Evolutionary conservation across 176 grass and related monocot species (phyloP).

Genomic region (Elymus sibiricus): DNA sequence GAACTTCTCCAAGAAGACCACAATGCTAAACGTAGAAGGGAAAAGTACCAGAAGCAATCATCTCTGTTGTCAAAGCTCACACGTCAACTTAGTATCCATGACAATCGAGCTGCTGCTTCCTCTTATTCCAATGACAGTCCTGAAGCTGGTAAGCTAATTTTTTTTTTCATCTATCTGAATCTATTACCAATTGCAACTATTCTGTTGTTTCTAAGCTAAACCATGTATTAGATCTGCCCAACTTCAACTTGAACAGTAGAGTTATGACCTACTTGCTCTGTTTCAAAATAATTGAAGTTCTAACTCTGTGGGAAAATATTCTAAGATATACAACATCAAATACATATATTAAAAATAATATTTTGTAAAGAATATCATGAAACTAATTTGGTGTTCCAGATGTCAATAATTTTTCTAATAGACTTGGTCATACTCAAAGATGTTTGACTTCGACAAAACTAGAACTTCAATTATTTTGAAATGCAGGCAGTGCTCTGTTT

Average conservation of each 20-base stretch:
- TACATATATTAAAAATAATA: no score
- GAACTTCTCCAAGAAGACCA: conserved; percentile 93
- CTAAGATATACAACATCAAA: no score
- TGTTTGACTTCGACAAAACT: no score
- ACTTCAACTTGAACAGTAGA: background rate
- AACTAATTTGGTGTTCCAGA: no score
- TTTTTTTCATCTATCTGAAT: background rate
- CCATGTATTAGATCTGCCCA: background rate
- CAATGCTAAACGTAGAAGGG: conserved; percentile 76
- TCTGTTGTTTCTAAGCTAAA: background rate
- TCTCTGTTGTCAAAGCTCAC: conserved; percentile 89
- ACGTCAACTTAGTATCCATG: conserved; percentile 84
- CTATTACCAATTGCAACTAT: background rate
- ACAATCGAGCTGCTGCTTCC: conserved; percentile 67
- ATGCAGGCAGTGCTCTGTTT: background rate
- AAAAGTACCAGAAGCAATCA: conserved; percentile 87
- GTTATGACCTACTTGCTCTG: background rate
- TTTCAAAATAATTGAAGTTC: no score
- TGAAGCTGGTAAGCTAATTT: conserved; percentile 49
- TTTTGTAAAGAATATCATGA: no score
- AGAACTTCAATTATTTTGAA: background rate
- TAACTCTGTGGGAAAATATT: no score
- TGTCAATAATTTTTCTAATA: no score
- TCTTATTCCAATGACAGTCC: conserved; percentile 51
- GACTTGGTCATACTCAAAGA: no score